phyloP scores from a whole-genome alignment of 2,329 filamentous ascomycete genomes.

The Talaromyces marneffei region DNA sequence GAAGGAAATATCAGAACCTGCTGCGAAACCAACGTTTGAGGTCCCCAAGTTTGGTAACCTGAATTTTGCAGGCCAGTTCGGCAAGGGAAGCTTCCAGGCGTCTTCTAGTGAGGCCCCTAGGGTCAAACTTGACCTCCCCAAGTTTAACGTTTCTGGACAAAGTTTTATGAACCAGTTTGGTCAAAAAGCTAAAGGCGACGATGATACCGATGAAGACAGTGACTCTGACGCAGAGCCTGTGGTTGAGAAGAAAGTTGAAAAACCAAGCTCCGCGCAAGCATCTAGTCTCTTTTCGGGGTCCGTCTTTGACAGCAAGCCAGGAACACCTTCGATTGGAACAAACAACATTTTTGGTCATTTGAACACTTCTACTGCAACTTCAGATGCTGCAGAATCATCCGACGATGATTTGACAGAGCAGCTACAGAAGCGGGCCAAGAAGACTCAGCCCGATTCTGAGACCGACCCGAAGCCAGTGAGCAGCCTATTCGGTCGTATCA shows the following conservation, averaged over 20 bases:
- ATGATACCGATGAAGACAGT: constrained; percentile 10
- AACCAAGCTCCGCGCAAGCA: not conserved
- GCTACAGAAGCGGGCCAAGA: constrained; percentile 7
- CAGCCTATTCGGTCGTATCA: constrained; percentile 12
- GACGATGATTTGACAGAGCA: constrained; percentile 11
- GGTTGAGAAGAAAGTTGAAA: constrained; percentile 4
- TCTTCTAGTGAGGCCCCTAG: constrained; percentile 1
- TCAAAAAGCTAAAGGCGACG: constrained; percentile 12
- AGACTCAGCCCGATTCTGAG: not conserved
- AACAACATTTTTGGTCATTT: constrained; percentile 15
- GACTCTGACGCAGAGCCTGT: constrained; percentile 36
- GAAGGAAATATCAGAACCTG: not conserved
- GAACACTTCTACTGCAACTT: constrained; percentile 6
- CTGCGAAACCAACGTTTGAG: constrained; percentile 11
- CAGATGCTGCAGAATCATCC: constrained; percentile 8
- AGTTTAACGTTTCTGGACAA: constrained; percentile 5
- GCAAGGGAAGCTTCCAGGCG: constrained; percentile 9
- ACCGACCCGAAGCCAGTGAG: not conserved
- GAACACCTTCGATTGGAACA: constrained; percentile 1
- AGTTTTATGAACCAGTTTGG: constrained; percentile 13
- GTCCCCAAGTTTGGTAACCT: constrained; percentile 12
- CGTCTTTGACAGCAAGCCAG: constrained; percentile 11
- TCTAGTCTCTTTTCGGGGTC: not conserved
- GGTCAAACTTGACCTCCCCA: constrained; percentile 12
- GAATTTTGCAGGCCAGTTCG: constrained; percentile 13